Evolutionary conservation across 2,329 filamentous ascomycete genomes (phyloP).

Genomic region (Beauveria asiatica): DNA sequence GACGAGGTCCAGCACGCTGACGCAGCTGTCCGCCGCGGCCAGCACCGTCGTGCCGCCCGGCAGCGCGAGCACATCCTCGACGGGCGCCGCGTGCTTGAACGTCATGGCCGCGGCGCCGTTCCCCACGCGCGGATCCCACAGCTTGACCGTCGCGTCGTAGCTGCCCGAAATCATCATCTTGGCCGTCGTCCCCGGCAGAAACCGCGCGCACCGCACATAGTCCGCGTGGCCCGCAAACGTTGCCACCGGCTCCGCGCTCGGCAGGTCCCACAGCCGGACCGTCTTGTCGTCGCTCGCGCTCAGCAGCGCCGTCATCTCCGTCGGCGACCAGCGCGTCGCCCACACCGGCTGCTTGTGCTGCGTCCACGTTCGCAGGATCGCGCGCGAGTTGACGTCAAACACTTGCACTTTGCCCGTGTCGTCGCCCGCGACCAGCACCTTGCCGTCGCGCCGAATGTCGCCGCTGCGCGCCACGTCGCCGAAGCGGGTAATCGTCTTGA

Average conservation of each 20-base stretch:
- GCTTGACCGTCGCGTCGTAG: slow-evolving; percentile 86
- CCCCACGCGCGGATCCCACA: slow-evolving; percentile 78
- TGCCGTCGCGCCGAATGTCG: slow-evolving; percentile 79
- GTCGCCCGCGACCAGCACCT: slow-evolving; percentile 83
- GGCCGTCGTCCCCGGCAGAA: slow-evolving; percentile 66
- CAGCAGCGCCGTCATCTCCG: slow-evolving; percentile 77
- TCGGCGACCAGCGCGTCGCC: slow-evolving; percentile 84
- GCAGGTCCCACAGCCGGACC: slow-evolving; percentile 88
- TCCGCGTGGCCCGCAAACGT: slow-evolving; percentile 83
- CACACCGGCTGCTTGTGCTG: slow-evolving; percentile 92
- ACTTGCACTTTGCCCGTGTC: slow-evolving; percentile 90
- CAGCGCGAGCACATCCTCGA: slow-evolving; percentile 83
- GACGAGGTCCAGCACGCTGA: slow-evolving; percentile 87
- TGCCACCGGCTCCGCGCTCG: slow-evolving; percentile 64
- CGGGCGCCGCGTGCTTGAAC: slow-evolving; percentile 85
- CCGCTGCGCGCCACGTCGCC: slow-evolving; percentile 84
- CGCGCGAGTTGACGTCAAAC: slow-evolving; percentile 80
- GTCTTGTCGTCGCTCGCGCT: slow-evolving; percentile 89
- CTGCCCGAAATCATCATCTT: slow-evolving; percentile 80
- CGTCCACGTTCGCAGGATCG: slow-evolving; percentile 91
- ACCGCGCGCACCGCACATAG: slow-evolving; percentile 82
- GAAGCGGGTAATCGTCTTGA: slow-evolving; percentile 93
- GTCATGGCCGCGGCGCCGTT: slow-evolving; percentile 68
- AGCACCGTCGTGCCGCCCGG: slow-evolving; percentile 79
- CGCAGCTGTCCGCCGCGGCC: slow-evolving; percentile 74